A percentile compares a stretch with the other conserved stretches of the same genome.
Conservation (phyloP, 768 basidiomycete species). For the Termitomyces sp. region DNA sequence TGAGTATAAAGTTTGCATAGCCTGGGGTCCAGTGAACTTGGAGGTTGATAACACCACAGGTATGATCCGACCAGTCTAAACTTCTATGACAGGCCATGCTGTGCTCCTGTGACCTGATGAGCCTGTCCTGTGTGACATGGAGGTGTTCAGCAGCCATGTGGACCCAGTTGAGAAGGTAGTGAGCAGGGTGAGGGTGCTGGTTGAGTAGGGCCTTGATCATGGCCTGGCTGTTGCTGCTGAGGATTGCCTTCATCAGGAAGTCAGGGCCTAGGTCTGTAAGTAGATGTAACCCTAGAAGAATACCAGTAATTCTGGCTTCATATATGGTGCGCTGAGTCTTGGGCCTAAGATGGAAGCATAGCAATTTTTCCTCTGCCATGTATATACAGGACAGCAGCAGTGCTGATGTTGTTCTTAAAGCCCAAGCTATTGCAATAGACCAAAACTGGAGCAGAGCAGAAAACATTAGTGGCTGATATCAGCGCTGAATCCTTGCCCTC, state of each 20-base stretch:
- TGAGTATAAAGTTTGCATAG: not conserved
- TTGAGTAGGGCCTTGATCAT: not conserved
- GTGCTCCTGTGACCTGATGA: not conserved
- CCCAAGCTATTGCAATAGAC: conserved; percentile 10
- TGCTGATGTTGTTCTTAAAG: conserved; percentile 5
- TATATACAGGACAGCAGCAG: conserved; percentile 1
- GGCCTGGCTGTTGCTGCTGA: not conserved
- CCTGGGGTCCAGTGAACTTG: not conserved
- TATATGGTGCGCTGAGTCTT: not conserved
- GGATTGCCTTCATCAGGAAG: not conserved
- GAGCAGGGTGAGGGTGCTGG: conserved; percentile 4
- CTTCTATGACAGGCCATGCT: not conserved
- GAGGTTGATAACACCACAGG: not conserved
- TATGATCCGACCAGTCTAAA: not conserved
- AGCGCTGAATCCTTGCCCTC: not conserved
- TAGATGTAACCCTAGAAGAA: not conserved
- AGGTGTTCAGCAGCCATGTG: not conserved
- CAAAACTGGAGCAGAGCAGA: not conserved
- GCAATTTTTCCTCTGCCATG: not conserved
- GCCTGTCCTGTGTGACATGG: not conserved
- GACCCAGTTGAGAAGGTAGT: conserved; percentile 4
- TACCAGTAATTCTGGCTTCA: not conserved
- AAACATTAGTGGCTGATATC: not conserved
- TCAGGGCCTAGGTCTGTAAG: not conserved
- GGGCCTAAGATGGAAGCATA: not conserved